Base-by-base conservation (phyloP, 2,329 filamentous ascomycete species). In the Amesomyces nigricolor region DNA sequence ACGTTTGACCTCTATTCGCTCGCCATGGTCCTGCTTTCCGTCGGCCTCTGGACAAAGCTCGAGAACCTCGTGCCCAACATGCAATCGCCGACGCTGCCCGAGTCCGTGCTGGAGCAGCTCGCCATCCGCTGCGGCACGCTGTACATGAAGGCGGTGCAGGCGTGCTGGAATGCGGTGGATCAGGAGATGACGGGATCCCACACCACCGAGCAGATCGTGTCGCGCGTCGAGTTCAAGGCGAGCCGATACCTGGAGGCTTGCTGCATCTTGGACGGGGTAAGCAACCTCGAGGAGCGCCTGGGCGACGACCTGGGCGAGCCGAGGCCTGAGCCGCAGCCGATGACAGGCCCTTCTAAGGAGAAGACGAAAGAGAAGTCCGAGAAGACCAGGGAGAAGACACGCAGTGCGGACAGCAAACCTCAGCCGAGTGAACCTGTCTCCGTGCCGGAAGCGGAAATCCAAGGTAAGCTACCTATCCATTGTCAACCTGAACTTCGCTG, bases 1-100 rank as follows among this genome's bases (percentile, higher is more conserved):
- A 77, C 81, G 1, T 72, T 83, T 32, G 88, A 91, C 58, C 72
- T 91, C 2, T 90, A 90, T 66, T 85, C 86, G 6, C 74, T 92
- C 1, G 86, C 86, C 16, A 80, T 90, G 72, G 72, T 90, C 4
- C 75, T 92, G 0, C 74, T 91, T 2, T 88, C 88, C 6, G 82
- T 91, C 51, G 88, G 88, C 6, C 71, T 91, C 8, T 92, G 88
- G 88, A 82, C 80, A 3, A 84, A 82, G 10, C 74, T 90, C 0
- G 80, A 82, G 53, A 73, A 76, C 16, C 70, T 83, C 0, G 73
- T 76, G 1, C 68, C 76, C 0, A 70, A 72, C 38, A 73, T 64
- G 64, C 75, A 69, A 44, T 70, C 72, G 0, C 68, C 82, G 11
- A 77, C 77, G 64, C 79, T 88, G 26, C 72, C 80, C 0, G 81